Base-by-base conservation (phyloP, 2,329 filamentous ascomycete species). In the Stagonosporopsis tanaceti region DNA sequence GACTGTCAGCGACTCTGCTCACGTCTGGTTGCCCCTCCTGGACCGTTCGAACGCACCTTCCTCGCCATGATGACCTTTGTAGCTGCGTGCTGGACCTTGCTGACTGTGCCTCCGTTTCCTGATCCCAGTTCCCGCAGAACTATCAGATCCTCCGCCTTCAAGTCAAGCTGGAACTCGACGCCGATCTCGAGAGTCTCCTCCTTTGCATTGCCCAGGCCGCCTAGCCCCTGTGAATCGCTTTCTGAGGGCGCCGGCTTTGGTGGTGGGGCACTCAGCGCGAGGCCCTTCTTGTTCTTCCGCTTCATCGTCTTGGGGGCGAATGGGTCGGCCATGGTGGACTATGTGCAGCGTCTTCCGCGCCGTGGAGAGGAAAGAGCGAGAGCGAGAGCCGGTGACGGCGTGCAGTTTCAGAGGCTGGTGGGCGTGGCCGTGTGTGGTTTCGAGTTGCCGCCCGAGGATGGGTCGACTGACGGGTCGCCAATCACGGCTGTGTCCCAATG, bases 271-370 rank as follows among this genome's bases (percentile, higher is more conserved):
- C 87, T 93, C 74, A 99, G 84, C 66, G 93, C 93, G 47, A 99
- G 89, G 35, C 93, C 94, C 82, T 98, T 98, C 78, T 96, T 90
- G 77, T 99, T 99, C 87, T 98, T 97, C 84, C 94, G 90, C 88
- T 97, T 98, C 89, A 99, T 90, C 61, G 95, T 96, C 75, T 85
- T 82, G 55, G 84, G 81, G 76, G 87, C 84, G 78, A 89, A 87
- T 52, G 80, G 78, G 73, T 88, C 85, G 63, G 83, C 81, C 83
- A 87, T 87, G 66, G 60, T 65, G 56, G 55, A 50, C 46, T 41
- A 38, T 46, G 56, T 54, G 40, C 40, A 47, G 46, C 40, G 50
- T n/a, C 24, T 30, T 54, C 47, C 14, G 34, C 20, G 54, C 48
- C 53, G 50, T 37, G 39, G 24, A 47, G 12, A 34, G 44, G 6